Evolutionary conservation across 2,329 filamentous ascomycete species (phyloP).

Genomic region (Penicillium sp.): DNA sequence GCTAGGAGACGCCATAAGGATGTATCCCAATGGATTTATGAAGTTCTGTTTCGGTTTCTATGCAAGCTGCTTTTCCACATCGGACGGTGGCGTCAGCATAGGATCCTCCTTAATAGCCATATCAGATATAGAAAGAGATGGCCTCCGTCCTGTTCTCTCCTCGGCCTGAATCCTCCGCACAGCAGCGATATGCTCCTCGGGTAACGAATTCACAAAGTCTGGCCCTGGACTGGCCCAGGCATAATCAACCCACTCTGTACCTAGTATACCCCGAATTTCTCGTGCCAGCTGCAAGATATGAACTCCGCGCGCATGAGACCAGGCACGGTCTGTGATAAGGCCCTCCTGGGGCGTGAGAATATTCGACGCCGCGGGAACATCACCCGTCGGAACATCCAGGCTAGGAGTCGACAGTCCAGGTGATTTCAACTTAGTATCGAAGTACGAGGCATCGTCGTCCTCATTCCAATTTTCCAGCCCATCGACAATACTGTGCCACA

Average conservation of each 20-base stretch:
- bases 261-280: constrained; percentile 39
- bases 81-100: constrained; percentile 32
- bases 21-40: neutral
- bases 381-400: neutral
- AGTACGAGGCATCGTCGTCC: constrained; percentile 17
- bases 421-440: constrained; percentile 8
- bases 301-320: constrained; percentile 34
- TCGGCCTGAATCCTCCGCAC: constrained; percentile 9
- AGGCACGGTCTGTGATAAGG: constrained; percentile 38
- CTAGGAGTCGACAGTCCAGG: constrained; percentile 4
- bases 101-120: constrained; percentile 1
- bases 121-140: neutral
- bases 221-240: constrained; percentile 43
- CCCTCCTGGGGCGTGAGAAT: constrained; percentile 37
- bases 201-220: constrained; percentile 40
- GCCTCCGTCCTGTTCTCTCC: constrained; percentile 7
- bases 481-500: constrained; percentile 52
- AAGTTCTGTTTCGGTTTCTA: constrained; percentile 8
- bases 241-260: constrained; percentile 44
- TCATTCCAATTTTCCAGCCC: constrained; percentile 43
- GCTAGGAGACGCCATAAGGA: neutral
- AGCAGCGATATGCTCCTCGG: constrained; percentile 26
- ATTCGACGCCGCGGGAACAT: constrained; percentile 8
- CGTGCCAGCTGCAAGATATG: constrained; percentile 35
- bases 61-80: constrained; percentile 25